Conservation (phyloP, 2,329 filamentous ascomycete species). For the Remersonia thermophila region DNA sequence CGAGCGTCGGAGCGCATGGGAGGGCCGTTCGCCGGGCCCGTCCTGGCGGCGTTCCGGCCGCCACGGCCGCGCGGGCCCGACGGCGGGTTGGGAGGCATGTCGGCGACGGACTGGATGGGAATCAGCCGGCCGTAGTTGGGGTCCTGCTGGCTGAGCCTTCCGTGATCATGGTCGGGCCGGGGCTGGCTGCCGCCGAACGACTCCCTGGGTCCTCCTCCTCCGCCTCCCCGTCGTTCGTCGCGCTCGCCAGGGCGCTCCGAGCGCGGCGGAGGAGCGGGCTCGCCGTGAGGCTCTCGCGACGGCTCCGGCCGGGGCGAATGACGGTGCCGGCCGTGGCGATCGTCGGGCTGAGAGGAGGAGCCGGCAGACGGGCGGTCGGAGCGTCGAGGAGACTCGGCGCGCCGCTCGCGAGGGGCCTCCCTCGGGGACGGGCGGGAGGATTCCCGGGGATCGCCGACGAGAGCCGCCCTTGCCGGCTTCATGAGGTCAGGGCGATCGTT, state of each 20-base stretch:
- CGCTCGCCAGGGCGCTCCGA: slow-evolving; percentile 21
- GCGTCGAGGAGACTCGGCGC: slow-evolving; percentile 39
- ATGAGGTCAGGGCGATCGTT: slow-evolving; percentile 28
- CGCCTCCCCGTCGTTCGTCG: slow-evolving; percentile 23
- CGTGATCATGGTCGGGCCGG: slow-evolving; percentile 37
- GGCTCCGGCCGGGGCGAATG: slow-evolving; percentile 23
- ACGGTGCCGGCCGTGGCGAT: slow-evolving; percentile 33
- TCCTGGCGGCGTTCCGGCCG: slow-evolving; percentile 24
- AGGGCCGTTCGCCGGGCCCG: slow-evolving; percentile 24
- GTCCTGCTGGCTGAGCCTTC: slow-evolving; percentile 41
- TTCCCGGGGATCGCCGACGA: slow-evolving; percentile 30
- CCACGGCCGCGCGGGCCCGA: slow-evolving; percentile 31
- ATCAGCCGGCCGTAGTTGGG: slow-evolving; percentile 52
- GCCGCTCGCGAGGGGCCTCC: slow-evolving; percentile 26
- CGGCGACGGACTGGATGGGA: slow-evolving; percentile 32
- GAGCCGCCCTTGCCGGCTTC: slow-evolving; percentile 36
- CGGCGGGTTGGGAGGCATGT: slow-evolving; percentile 45
- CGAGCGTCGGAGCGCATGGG: slow-evolving; percentile 32
- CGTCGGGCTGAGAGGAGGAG: slow-evolving; percentile 27
- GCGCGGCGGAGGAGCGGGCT: slow-evolving; percentile 17
- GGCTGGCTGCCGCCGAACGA: slow-evolving; percentile 17
- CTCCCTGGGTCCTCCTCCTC: slow-evolving; percentile 12
- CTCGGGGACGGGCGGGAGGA: slow-evolving; percentile 27
- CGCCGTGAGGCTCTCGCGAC: slow-evolving; percentile 21
- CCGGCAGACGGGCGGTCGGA: neutral